Base-by-base conservation (phyloP, 805 yeast genomes). In the Wickerhamomyces tratensis region DNA sequence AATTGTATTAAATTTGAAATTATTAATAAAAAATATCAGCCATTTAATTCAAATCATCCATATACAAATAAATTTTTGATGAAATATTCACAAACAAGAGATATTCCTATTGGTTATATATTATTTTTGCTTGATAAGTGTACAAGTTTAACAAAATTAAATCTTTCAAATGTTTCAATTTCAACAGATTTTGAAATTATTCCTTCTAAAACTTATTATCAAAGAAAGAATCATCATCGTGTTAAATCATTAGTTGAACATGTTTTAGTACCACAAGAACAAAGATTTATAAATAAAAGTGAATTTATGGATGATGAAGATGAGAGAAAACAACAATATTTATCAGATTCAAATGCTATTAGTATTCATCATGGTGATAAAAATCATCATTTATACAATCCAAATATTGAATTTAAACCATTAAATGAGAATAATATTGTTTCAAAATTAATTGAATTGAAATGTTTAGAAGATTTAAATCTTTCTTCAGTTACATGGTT, bases 31-130 rank as follows among this genome's bases (percentile, higher is more conserved):
- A 52, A 46, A 37, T 42, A 44, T 34, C 58, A 49, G 44, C 70
- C 74, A 4, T 69, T 57, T 46, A 45, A 58, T 7, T 53, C 61
- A 1, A 54, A 61, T 3, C 88, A 84, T 54, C 93, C 93, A 3
- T 58, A 63, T 38, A 76, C 78, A 36, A 81, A 75, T 55, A 74
- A 76, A 43, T 77, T 80, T 48, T 57, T 86, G 34, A 52, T 69
- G 42, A 81, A 76, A 57, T 83, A 82, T 59, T 69, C 86, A 4
- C 67, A 73, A 20, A 71, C 81, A n/a, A 77, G 73, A 49, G 96
- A 87, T 57, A 56, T 87, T 7, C 96, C 96, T 1, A 63, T 82
- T 29, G 96, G 96, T 0, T 76, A 77, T 47, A 53, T 88, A 9
- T 54, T 87, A 12, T 94, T 85, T 56, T 53, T 86, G 34, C 54